Evolutionary conservation across 345 rosid species (phyloP), one percentile per base, ranked within the genome.

Genomic region (Eucalyptus curtisii): DNA sequence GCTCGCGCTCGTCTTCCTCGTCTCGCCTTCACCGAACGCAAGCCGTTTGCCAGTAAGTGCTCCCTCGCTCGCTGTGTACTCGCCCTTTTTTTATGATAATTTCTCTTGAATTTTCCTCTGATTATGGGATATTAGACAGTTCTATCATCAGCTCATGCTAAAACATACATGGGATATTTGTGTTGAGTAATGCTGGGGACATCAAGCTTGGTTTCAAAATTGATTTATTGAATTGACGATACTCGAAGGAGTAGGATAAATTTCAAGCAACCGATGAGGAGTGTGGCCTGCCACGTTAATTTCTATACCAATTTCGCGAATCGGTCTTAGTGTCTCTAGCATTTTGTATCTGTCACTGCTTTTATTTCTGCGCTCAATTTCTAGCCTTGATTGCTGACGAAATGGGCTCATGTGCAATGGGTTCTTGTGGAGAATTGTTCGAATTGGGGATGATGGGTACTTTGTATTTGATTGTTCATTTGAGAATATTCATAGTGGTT

Each of bases 1-100:
- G 86, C 91, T 86, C 88, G 89, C 53, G 52, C 30, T 85, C 90
- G 88, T 88, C 90, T 89, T 88, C 96, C 92, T 76, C 92, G 88
- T 42, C 49, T 86, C 88, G 86, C 91, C 86, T 91, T 81, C 93
- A 31, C 92, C 48, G 92, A 90, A 87, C 93, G 92, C 90, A 92
- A 92, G 89, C 55, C 64, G 49, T 84, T 91, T 86, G 42, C 95
- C 49, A 90, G 99, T 97, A 93, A 94, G 94, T 89, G 40, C 85
- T 52, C 25, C 4, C 68, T 87, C 47, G 85, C 57, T 20, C 37
- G 33, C 50, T 20, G 16, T 49, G 30, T 81, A 19, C 68, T 61
- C 66, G 80, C 42, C 47, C 27, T 7, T 68, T 66, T 68, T 76
- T 20, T 19, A 22, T 40, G 82, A 76, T 37, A 8, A 10, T 20